Evolutionary conservation across 306 rosid genomes (phyloP).

Genomic region (Luffa aegyptiaca): DNA sequence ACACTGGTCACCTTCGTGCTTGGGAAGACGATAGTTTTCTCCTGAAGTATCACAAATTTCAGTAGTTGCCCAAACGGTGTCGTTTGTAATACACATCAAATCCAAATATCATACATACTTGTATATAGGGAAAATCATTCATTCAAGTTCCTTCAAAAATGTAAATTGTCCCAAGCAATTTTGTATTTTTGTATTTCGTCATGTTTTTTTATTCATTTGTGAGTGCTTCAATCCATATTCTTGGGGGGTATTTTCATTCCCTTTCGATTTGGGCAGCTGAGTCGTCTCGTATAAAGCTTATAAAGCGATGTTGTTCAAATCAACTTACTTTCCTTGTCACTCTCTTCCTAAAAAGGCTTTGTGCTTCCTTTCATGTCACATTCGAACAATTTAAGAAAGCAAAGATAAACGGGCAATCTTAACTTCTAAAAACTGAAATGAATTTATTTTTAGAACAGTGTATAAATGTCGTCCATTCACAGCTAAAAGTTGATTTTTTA

Average conservation of each 20-base stretch:
- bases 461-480: no score
- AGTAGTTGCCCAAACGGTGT: background rate
- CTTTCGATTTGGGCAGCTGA: background rate
- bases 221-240: background rate
- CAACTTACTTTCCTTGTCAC: background rate
- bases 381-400: background rate
- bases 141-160: no score
- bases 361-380: background rate
- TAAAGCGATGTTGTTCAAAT: background rate
- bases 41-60: background rate
- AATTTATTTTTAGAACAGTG: no score
- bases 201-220: background rate
- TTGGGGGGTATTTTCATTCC: background rate
- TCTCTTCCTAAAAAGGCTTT: background rate
- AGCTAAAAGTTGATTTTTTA: no score
- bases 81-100: background rate
- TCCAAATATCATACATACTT: background rate
- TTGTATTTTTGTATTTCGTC: background rate
- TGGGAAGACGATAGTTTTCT: constrained; percentile 32
- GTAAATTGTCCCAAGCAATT: no score
- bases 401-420: background rate
- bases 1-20: constrained; percentile 34
- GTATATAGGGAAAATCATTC: background rate
- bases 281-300: background rate
- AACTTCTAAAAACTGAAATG: no score